Percentiles rank a stretch among this genome's conserved stretches.
Evolutionary conservation across 371 early-diverging fungal genomes (phyloP).

Genomic region (Mortierella sp.): DNA sequence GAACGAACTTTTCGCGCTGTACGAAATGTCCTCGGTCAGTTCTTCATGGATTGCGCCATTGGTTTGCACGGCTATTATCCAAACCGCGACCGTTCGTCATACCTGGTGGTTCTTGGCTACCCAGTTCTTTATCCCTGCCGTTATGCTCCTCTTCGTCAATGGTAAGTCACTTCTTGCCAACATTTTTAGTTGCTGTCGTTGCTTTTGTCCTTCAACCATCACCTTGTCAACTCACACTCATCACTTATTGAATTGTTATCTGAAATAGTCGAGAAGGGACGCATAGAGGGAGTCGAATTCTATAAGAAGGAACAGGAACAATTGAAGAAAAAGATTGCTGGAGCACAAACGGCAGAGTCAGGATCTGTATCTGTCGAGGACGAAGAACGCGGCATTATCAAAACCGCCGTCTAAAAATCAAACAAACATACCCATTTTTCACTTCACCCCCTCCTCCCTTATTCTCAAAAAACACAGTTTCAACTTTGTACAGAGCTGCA

Average conservation of each 20-base stretch:
- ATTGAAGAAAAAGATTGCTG: neutral
- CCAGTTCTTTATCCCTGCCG: slow-evolving; percentile 47
- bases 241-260: neutral
- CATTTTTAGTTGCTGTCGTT: too few relatives aligned
- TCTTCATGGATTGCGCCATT: slow-evolving; percentile 55
- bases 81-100: slow-evolving; percentile 31
- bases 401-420: neutral
- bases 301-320: slow-evolving; percentile 24
- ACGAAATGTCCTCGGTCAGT: slow-evolving; percentile 48
- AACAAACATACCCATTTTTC: neutral
- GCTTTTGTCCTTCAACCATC: neutral
- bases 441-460: neutral
- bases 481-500: too few relatives aligned
- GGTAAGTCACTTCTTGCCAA: slow-evolving; percentile 21
- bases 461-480: too few relatives aligned
- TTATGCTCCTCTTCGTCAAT: slow-evolving; percentile 41
- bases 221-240: neutral
- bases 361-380: slow-evolving; percentile 18
- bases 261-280: slow-evolving; percentile 40
- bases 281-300: slow-evolving; percentile 32
- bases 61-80: slow-evolving; percentile 50
- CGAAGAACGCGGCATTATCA: slow-evolving; percentile 14
- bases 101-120: slow-evolving; percentile 49
- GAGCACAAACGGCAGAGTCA: neutral
- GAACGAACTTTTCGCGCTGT: slow-evolving; percentile 52